Conservation (phyloP, 495 filamentous ascomycete genomes). For the Tuber borchii region DNA sequence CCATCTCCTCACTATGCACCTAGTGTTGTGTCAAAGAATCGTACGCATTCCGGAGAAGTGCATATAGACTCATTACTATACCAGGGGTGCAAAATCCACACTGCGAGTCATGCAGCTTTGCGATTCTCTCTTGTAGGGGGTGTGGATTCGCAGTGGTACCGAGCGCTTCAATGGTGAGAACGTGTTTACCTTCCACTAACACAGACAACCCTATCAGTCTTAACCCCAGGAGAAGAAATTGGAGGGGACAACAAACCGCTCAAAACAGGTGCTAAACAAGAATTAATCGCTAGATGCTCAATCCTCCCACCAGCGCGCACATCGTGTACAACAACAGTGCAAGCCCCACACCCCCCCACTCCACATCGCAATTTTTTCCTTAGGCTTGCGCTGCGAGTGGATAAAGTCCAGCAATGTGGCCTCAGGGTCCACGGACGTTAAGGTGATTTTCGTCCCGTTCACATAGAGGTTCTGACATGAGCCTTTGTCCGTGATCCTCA, state of each 20-base stretch:
- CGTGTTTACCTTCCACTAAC: slow-evolving; percentile 45
- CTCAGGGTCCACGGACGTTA: slow-evolving; percentile 73
- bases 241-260: slow-evolving; percentile 46
- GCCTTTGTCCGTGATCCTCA: slow-evolving; percentile 38
- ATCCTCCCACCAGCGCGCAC: slow-evolving; percentile 52
- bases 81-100: slow-evolving; percentile 47
- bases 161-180: slow-evolving; percentile 46
- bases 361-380: slow-evolving; percentile 56
- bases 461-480: slow-evolving; percentile 69
- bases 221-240: slow-evolving; percentile 15
- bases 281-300: slow-evolving; percentile 87
- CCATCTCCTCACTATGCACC: slow-evolving; percentile 40
- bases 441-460: slow-evolving; percentile 75
- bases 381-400: slow-evolving; percentile 47
- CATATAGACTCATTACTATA: slow-evolving; percentile 47
- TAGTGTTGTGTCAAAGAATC: slow-evolving; percentile 41
- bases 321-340: slow-evolving; percentile 45
- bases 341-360: slow-evolving; percentile 46
- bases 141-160: slow-evolving; percentile 44
- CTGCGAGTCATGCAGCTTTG: slow-evolving; percentile 46
- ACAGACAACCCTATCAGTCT: slow-evolving; percentile 7
- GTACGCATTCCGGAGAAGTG: slow-evolving; percentile 45
- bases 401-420: slow-evolving; percentile 50
- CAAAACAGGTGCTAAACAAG: slow-evolving; percentile 84
- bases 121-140: slow-evolving; percentile 46